Evolutionary conservation across 129 eudicot species (phyloP).

Genomic region (Centella asiatica): DNA sequence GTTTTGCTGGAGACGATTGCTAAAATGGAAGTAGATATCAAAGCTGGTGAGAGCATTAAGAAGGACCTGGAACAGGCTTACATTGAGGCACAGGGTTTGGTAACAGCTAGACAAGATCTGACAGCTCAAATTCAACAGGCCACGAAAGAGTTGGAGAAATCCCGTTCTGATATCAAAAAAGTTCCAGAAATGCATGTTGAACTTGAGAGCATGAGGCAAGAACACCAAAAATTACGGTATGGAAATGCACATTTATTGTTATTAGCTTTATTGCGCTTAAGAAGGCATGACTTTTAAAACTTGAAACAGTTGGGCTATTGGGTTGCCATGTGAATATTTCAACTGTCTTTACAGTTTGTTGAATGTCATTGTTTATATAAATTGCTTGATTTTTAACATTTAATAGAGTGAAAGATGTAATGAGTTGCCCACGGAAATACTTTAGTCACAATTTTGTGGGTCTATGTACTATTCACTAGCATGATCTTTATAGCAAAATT

Average conservation of each 20-base stretch:
- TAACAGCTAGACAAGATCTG: slow-evolving; percentile 53
- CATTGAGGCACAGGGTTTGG: slow-evolving; percentile 58
- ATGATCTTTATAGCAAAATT: background rate
- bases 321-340: too few species aligned
- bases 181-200: slow-evolving; percentile 62
- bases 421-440: too few species aligned
- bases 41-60: slow-evolving; percentile 53
- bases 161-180: slow-evolving; percentile 41
- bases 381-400: too few species aligned
- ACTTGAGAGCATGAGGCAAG: slow-evolving; percentile 66
- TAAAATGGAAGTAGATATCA: slow-evolving; percentile 56
- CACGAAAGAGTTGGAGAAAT: slow-evolving; percentile 48
- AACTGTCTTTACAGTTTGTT: too few species aligned
- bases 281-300: too few species aligned
- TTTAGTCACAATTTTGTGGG: background rate
- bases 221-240: slow-evolving; percentile 76
- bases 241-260: slow-evolving; percentile 17
- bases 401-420: too few species aligned
- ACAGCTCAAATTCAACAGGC: slow-evolving; percentile 35
- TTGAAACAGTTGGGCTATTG: too few species aligned
- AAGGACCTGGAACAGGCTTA: slow-evolving; percentile 61
- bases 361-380: too few species aligned
- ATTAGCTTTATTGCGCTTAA: background rate
- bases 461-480: background rate
- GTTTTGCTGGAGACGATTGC: slow-evolving; percentile 71